Evolutionary conservation across 345 rosid genomes (phyloP).

Genomic region (Salix udensis): DNA sequence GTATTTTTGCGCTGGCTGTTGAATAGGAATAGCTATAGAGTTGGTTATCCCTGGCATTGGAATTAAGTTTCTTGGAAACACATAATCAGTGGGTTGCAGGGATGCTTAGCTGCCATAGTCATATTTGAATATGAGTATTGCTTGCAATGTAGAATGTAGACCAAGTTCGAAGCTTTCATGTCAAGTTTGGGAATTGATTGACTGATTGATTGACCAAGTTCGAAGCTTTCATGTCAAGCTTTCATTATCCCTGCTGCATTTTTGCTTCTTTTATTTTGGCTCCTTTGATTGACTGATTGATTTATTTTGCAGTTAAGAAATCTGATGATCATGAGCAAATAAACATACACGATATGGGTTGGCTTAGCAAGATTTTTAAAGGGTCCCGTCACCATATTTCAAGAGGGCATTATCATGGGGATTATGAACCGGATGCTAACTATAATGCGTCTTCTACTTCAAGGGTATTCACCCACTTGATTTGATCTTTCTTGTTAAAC

Average conservation of each 20-base stretch:
- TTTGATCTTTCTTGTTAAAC: not conserved
- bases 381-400: slow-evolving; percentile 58
- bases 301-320: slow-evolving; percentile 37
- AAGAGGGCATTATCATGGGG: slow-evolving; percentile 45
- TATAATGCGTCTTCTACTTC: slow-evolving; percentile 57
- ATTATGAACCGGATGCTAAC: slow-evolving; percentile 43
- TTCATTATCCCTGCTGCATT: not conserved
- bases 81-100: slow-evolving; percentile 7
- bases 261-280: not conserved
- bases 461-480: slow-evolving; percentile 41
- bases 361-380: slow-evolving; percentile 84
- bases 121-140: not conserved
- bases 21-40: not conserved
- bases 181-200: slow-evolving; percentile 3
- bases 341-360: slow-evolving; percentile 55
- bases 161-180: slow-evolving; percentile 3
- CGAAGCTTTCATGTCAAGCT: slow-evolving; percentile 2
- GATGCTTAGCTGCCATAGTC: not conserved
- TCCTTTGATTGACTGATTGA: slow-evolving; percentile 7
- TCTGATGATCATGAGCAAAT: slow-evolving; percentile 50
- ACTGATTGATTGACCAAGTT: no score
- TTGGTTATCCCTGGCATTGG: slow-evolving; percentile 9
- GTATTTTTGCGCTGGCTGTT: slow-evolving; percentile 8
- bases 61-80: slow-evolving; percentile 10
- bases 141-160: slow-evolving; percentile 1